Percentiles rank a stretch among this genome's conserved stretches.
Conservation (phyloP, 2,329 filamentous ascomycete genomes). For the Colletotrichum lindemuthianum region DNA sequence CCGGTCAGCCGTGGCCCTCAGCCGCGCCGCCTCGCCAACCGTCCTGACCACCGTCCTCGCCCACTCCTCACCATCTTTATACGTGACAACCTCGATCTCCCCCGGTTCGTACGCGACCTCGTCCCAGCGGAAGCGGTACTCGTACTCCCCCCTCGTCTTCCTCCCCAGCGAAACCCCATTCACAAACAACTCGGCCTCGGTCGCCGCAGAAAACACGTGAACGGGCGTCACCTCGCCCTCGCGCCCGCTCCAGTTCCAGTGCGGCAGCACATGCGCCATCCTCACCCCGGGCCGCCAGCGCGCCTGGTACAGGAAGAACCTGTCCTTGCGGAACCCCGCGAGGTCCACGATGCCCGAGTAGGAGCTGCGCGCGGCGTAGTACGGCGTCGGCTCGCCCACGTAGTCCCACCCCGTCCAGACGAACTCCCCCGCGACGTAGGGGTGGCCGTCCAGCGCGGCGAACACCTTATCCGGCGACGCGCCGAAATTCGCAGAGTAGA, state of each 20-base stretch:
- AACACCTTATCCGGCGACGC: conserved; percentile 65
- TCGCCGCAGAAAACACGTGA: conserved; percentile 61
- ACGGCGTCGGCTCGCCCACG: conserved; percentile 61
- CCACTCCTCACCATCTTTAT: conserved; percentile 59
- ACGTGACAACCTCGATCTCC: conserved; percentile 57
- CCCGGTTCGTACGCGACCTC: conserved; percentile 59
- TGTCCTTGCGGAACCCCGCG: conserved; percentile 66
- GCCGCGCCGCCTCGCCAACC: conserved; percentile 48
- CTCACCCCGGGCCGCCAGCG: conserved; percentile 60
- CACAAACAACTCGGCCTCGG: conserved; percentile 65
- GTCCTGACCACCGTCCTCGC: conserved; percentile 54
- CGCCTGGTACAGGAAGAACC: conserved; percentile 65
- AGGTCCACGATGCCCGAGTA: conserved; percentile 68
- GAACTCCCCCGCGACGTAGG: conserved; percentile 64
- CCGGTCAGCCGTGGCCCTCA: conserved; percentile 54
- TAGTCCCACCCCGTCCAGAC: conserved; percentile 64
- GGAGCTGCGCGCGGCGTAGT: conserved; percentile 57
- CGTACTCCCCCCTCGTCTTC: conserved; percentile 44
- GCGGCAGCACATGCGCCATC: conserved; percentile 64
- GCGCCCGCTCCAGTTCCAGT: conserved; percentile 65
- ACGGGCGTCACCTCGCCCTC: conserved; percentile 60
- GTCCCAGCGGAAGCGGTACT: conserved; percentile 66
- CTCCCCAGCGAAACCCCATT: conserved; percentile 59
- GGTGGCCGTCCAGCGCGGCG: conserved; percentile 54
- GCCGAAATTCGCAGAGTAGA: conserved; percentile 59